Conservation (phyloP, 2,329 filamentous ascomycete genomes). For the Diaporthe destruens region DNA sequence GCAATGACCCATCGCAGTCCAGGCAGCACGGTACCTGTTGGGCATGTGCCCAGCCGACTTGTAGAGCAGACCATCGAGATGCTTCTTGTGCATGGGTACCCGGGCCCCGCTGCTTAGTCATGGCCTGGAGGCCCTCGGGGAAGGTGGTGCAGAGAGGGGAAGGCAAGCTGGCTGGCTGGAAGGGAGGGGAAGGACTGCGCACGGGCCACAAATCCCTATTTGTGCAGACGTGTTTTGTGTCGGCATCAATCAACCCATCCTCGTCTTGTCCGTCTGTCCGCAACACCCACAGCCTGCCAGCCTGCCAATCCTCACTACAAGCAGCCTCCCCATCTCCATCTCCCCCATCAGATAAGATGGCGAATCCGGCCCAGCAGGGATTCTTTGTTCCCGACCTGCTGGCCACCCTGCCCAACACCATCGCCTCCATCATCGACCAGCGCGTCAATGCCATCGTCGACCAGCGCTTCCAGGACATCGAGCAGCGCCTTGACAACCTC, state of each 20-base stretch:
- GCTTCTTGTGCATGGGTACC: background rate
- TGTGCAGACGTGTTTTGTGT: conserved; percentile 38
- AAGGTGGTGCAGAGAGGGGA: background rate
- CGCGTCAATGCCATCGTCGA: conserved; percentile 39
- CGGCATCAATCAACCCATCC: conserved; percentile 36
- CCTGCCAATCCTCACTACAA: conserved; percentile 39
- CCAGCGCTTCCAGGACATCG: conserved; percentile 40
- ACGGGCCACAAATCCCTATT: conserved; percentile 35
- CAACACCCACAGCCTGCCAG: conserved; percentile 37
- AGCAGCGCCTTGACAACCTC: conserved; percentile 39
- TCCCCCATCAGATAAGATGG: conserved; percentile 34
- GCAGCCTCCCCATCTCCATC: conserved; percentile 37
- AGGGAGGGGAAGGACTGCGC: background rate
- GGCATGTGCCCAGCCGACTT: conserved; percentile 11
- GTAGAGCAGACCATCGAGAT: conserved; percentile 19
- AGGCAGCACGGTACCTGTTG: no score
- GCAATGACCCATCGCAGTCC: background rate
- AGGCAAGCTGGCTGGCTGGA: no score
- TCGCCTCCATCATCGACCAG: conserved; percentile 42
- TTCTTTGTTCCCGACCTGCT: conserved; percentile 42
- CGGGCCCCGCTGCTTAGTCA: conserved; percentile 1
- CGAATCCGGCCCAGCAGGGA: conserved; percentile 39
- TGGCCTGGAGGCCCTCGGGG: background rate
- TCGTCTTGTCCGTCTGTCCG: conserved; percentile 36
- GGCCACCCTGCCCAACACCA: conserved; percentile 38